Conservation (phyloP, 306 rosid genomes). For the Dalbergia cochinchinensis region DNA sequence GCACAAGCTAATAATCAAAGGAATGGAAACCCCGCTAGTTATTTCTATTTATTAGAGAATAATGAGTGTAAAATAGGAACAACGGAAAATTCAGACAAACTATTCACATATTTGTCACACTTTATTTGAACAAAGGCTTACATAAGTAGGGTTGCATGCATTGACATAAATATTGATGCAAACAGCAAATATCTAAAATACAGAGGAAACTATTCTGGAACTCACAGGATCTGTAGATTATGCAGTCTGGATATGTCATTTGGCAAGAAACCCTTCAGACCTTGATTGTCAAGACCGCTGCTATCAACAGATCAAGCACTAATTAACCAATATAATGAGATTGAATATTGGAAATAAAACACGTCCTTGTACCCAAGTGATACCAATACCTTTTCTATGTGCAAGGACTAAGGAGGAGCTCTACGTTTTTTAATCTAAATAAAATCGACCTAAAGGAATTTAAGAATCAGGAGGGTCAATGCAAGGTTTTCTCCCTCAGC, state of each 20-base stretch:
- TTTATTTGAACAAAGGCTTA: conserved; percentile 20
- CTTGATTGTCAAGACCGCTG: conserved; percentile 85
- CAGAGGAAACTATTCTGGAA: conserved; percentile 26
- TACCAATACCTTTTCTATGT: conserved; percentile 10
- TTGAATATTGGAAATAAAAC: neutral
- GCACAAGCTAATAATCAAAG: conserved; percentile 36
- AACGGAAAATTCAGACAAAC: neutral
- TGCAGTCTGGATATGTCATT: conserved; percentile 61
- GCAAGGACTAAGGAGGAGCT: conserved; percentile 5
- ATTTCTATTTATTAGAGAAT: conserved; percentile 14
- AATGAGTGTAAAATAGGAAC: neutral
- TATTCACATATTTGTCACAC: neutral
- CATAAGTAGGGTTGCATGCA: conserved; percentile 5
- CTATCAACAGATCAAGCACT: conserved; percentile 43
- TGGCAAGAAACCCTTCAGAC: conserved; percentile 71
- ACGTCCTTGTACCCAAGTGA: neutral
- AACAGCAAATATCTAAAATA: neutral
- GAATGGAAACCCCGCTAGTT: conserved; percentile 6
- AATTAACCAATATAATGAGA: conserved; percentile 35
- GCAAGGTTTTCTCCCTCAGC: neutral
- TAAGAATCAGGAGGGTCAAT: neutral
- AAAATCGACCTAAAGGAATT: neutral
- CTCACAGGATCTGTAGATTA: conserved; percentile 73
- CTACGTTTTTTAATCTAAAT: neutral
- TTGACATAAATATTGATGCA: conserved; percentile 1